Conservation (phyloP, 2,329 filamentous ascomycete genomes). For the Trichophyton benhamiae region DNA sequence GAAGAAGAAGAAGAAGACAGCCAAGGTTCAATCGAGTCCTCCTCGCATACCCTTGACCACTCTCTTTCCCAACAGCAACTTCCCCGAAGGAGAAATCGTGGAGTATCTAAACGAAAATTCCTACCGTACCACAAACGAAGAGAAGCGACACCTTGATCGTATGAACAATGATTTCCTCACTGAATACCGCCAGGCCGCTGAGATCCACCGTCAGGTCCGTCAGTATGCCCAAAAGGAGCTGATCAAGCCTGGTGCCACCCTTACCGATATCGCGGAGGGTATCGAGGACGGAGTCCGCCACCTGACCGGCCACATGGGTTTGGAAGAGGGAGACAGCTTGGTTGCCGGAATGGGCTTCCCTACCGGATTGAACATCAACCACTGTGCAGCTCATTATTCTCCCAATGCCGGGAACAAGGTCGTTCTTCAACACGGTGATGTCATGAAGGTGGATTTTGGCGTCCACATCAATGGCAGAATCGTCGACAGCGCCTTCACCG, state of each 20-base stretch:
- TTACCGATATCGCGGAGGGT: slow-evolving; percentile 75
- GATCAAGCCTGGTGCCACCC: slow-evolving; percentile 66
- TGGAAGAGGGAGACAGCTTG: slow-evolving; percentile 66
- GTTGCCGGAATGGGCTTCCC: slow-evolving; percentile 78
- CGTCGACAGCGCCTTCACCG: slow-evolving; percentile 59
- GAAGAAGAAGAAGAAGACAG: slow-evolving; percentile 53
- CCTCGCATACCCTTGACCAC: slow-evolving; percentile 61
- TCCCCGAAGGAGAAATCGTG: slow-evolving; percentile 65
- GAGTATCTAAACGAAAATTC: slow-evolving; percentile 67
- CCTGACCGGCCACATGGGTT: slow-evolving; percentile 61
- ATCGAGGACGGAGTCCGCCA: slow-evolving; percentile 73
- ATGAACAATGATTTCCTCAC: slow-evolving; percentile 66
- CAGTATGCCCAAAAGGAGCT: slow-evolving; percentile 62
- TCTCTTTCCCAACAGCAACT: slow-evolving; percentile 59
- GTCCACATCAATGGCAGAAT: slow-evolving; percentile 60
- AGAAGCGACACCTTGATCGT: slow-evolving; percentile 71
- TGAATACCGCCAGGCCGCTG: slow-evolving; percentile 74
- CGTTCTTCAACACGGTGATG: slow-evolving; percentile 51
- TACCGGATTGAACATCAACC: slow-evolving; percentile 69
- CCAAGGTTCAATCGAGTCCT: slow-evolving; percentile 63
- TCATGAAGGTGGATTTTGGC: slow-evolving; percentile 63
- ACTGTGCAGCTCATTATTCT: slow-evolving; percentile 76
- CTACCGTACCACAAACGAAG: slow-evolving; percentile 69
- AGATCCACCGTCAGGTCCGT: slow-evolving; percentile 77
- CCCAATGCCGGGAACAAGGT: slow-evolving; percentile 79